Evolutionary conservation across 306 rosid species (phyloP), one percentile per base, ranked within the genome.

Genomic region (Glycine latifolia): DNA sequence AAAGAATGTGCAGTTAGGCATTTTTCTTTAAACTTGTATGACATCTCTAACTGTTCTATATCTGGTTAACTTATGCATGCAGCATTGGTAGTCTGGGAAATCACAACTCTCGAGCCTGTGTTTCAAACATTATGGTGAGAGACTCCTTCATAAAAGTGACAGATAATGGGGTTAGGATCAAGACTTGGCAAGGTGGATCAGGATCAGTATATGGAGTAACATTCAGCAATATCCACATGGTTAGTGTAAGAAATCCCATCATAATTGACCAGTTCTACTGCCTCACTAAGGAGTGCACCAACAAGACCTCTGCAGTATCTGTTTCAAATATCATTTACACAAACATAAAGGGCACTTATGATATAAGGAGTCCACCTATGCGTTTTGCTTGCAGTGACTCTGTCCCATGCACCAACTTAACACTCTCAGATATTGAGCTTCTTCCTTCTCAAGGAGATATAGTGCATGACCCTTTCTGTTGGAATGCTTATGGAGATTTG

Each of bases 151-250:
- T 95, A 15, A 91, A 87, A 73, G 44, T 15, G 53, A 65, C 99
- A 5, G 89, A 88, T 17, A 91, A 95, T 47, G 99, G 99, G 47
- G 98, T 91, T 2, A 85, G 98, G 77, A 93, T 95, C 84, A 95
- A 95, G 91, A 95, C 99, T 15, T 95, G 99, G 98, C 98, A 95
- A 80, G 99, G 99, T 6, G 98, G 99, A 76, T 95, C 90, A 15
- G 98, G 99, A 71, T 73, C 89, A 0, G 98, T 95, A 60, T 85
- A 85, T 0, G 90, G 94, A 41, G 87, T 95, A 41, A 89, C 86
- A 83, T 95, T 95, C 83, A 95, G 85, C 14, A 89, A 95, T 37
- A 95, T 95, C 80, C 88, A 88, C 59, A 93, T 95, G 98, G 89
- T 90, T 31, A 85, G 78, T 20, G 99, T 93, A 35, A 87, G 92